These are phyloP conservation scores for Boletales sp. DNA, from an alignment of 768 basidiomycete species.

Conservation along the genomic window DNA sequence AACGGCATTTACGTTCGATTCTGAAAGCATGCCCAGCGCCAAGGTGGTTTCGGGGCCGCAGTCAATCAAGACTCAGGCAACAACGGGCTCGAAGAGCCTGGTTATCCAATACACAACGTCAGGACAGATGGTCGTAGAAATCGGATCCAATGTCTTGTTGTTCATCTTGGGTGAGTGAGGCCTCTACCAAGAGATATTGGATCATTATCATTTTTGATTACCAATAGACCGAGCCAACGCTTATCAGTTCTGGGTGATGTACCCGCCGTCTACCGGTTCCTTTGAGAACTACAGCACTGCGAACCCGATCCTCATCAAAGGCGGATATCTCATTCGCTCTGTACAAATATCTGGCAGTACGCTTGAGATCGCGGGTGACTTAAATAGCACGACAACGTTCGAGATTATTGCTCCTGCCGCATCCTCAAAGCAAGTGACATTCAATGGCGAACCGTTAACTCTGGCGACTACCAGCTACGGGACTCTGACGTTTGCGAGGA, in stretches of 20 bases:
- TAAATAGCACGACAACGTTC: conserved; percentile 40
- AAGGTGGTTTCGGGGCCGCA: conserved; percentile 22
- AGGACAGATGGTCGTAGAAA: conserved; percentile 44
- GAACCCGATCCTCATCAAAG: conserved; percentile 45
- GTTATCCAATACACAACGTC: conserved; percentile 44
- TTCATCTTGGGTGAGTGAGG: conserved; percentile 41
- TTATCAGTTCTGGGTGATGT: conserved; percentile 50
- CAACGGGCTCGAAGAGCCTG: conserved; percentile 28
- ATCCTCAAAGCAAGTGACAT: conserved; percentile 37
- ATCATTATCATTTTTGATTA: conserved; percentile 3
- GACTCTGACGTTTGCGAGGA: conserved; percentile 30
- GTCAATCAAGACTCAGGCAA: conserved; percentile 33
- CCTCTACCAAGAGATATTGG: neutral
- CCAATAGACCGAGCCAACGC: conserved; percentile 43
- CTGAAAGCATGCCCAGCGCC: conserved; percentile 20
- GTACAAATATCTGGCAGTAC: conserved; percentile 33
- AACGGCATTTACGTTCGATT: conserved; percentile 41
- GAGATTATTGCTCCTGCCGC: conserved; percentile 46
- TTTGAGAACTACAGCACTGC: conserved; percentile 35
- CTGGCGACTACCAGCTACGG: conserved; percentile 40
- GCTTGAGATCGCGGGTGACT: conserved; percentile 43
- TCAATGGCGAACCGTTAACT: conserved; percentile 38
- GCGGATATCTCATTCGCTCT: conserved; percentile 46
- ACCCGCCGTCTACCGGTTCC: conserved; percentile 34
- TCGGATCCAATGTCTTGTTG: conserved; percentile 37